Conservation (phyloP, 129 eudicot genomes). For the Escallonia herrerae region DNA sequence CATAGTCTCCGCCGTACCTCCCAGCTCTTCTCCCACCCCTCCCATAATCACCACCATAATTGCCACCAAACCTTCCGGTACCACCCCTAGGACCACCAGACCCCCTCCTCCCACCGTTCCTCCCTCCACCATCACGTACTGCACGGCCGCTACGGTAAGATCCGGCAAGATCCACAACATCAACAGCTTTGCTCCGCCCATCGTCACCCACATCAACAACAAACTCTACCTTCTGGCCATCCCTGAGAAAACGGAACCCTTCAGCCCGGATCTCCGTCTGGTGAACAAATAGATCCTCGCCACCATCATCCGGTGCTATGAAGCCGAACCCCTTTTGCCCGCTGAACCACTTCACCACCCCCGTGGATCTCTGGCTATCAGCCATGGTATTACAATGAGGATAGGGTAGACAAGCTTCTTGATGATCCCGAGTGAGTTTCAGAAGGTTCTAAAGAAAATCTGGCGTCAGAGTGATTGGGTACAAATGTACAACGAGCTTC, state of each 20-base stretch:
- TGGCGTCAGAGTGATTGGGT: no score
- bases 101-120: constrained; percentile 11
- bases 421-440: no score
- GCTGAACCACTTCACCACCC: constrained; percentile 24
- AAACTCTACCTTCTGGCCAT: constrained; percentile 24
- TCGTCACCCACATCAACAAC: constrained; percentile 13
- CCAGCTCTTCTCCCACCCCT: constrained; percentile 1
- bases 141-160: constrained; percentile 1
- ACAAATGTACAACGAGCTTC: no score
- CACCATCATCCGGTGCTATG: constrained; percentile 19
- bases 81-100: background rate
- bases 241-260: constrained; percentile 21
- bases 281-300: constrained; percentile 23
- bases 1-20: constrained; percentile 6
- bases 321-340: constrained; percentile 24
- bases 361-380: background rate
- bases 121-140: background rate
- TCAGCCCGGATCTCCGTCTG: constrained; percentile 19
- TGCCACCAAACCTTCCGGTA: background rate
- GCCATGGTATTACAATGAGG: background rate
- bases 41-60: background rate
- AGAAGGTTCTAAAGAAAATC: no score
- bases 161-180: constrained; percentile 18
- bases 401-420: no score
- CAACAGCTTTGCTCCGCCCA: constrained; percentile 20